Conservation (phyloP, 1,284 basidiomycete species). For the Cerioporus squamosus region DNA sequence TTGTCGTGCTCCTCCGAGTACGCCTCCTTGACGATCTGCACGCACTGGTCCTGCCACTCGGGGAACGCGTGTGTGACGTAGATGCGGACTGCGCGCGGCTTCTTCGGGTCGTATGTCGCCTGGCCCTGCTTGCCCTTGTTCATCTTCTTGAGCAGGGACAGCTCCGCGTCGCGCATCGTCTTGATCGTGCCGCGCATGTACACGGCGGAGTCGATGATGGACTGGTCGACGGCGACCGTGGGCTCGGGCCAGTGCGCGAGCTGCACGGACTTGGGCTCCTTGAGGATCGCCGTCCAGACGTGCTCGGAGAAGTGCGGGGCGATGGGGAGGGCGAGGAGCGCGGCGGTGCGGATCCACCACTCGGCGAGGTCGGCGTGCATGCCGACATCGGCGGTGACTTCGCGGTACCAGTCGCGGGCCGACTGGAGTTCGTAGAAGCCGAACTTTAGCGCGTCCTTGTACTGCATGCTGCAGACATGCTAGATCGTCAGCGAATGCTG, state of each 20-base stretch:
- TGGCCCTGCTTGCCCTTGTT: slow-evolving; percentile 64
- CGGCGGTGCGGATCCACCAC: slow-evolving; percentile 84
- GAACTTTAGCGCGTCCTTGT: slow-evolving; percentile 94
- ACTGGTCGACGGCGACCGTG: slow-evolving; percentile 56
- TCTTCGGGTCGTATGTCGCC: slow-evolving; percentile 76
- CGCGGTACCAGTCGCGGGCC: slow-evolving; percentile 95
- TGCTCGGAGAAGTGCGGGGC: slow-evolving; percentile 97
- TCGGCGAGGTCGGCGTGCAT: slow-evolving; percentile 87
- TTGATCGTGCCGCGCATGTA: slow-evolving; percentile 91
- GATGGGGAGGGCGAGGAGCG: slow-evolving; percentile 86
- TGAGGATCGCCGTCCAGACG: slow-evolving; percentile 82
- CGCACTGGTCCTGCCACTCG: slow-evolving; percentile 89
- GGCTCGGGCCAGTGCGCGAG: slow-evolving; percentile 80
- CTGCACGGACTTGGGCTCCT: slow-evolving; percentile 81
- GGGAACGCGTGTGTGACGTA: slow-evolving; percentile 94
- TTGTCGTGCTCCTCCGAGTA: slow-evolving; percentile 64
- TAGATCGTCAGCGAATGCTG: not conserved
- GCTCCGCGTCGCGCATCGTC: slow-evolving; percentile 90
- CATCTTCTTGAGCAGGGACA: slow-evolving; percentile 76
- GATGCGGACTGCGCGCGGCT: slow-evolving; percentile 85
- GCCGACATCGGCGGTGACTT: slow-evolving; percentile 86
- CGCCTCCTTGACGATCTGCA: slow-evolving; percentile 75
- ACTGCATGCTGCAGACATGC: slow-evolving; percentile 71
- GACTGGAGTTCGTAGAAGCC: slow-evolving; percentile 97
- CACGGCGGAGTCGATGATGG: slow-evolving; percentile 71